Conservation (phyloP, 148 eudicot genomes). For the Spergularia bocconei region DNA sequence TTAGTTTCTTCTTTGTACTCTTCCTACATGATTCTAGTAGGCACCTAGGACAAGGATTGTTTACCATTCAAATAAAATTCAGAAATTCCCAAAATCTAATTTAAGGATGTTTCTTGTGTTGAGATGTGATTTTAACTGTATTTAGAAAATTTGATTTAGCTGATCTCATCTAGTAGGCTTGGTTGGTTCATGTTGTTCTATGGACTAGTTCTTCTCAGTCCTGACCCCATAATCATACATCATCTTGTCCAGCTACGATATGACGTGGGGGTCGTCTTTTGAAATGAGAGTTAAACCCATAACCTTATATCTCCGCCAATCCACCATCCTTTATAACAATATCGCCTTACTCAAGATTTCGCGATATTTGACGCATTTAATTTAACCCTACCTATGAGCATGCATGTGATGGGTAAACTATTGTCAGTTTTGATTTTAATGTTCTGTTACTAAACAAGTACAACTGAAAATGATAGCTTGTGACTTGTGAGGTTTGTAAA, state of each 20-base stretch:
- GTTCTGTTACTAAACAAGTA: too few relatives aligned
- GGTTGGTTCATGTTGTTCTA: not conserved
- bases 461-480: not conserved
- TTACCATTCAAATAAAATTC: not conserved
- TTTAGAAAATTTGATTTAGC: not conserved
- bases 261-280: too few relatives aligned
- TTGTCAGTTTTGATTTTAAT: too few relatives aligned
- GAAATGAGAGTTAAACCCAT: too few relatives aligned
- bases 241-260: too few relatives aligned
- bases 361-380: too few relatives aligned
- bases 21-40: not conserved
- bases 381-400: too few relatives aligned
- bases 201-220: not conserved
- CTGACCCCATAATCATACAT: not conserved
- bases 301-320: too few relatives aligned
- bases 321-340: too few relatives aligned
- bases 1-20: slow-evolving; percentile 5
- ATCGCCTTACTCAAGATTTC: too few relatives aligned
- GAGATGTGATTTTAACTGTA: not conserved
- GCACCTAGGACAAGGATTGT: slow-evolving; percentile 15
- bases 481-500: not conserved
- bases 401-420: too few relatives aligned
- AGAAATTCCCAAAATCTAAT: not conserved
- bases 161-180: not conserved
- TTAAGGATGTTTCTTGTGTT: slow-evolving; percentile 3